A percentile compares a stretch with the other conserved stretches of the same genome.
phyloP scores from a whole-genome alignment of 345 rosid genomes.

The Barbarea vulgaris region DNA sequence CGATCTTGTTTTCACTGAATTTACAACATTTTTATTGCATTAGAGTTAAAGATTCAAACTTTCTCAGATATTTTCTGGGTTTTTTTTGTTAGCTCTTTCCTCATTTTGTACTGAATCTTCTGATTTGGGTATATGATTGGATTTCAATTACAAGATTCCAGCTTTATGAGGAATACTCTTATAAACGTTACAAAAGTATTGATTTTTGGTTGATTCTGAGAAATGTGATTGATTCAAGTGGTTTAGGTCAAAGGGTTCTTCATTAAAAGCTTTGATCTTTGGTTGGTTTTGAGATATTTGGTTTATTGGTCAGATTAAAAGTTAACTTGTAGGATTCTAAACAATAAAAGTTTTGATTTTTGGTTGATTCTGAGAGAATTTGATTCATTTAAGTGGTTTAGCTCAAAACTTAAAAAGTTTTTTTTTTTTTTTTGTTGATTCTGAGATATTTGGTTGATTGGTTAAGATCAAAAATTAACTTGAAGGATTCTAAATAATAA shows the following conservation, averaged over 20 bases:
- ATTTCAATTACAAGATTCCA: conserved; percentile 19
- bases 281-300: not conserved
- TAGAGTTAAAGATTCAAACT: conserved; percentile 20
- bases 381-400: not conserved
- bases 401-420: not conserved
- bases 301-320: not conserved
- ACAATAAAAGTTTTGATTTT: not conserved
- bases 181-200: not conserved
- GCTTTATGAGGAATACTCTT: conserved; percentile 1
- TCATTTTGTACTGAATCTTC: not conserved
- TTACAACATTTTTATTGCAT: not conserved
- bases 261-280: not conserved
- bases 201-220: conserved; percentile 2
- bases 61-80: not conserved
- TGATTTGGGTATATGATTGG: conserved; percentile 4
- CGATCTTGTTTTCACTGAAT: conserved; percentile 3
- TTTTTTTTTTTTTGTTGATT: no score
- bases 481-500: not conserved
- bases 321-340: not conserved
- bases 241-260: not conserved
- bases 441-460: not conserved
- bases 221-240: not conserved
- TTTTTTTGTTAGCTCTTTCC: not conserved
- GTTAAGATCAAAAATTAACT: not conserved
- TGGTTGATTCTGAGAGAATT: conserved; percentile 1